Percentiles rank a stretch among this genome's conserved stretches.
phyloP scores from a whole-genome alignment of 345 rosid genomes.

The Laguncularia racemosa region DNA sequence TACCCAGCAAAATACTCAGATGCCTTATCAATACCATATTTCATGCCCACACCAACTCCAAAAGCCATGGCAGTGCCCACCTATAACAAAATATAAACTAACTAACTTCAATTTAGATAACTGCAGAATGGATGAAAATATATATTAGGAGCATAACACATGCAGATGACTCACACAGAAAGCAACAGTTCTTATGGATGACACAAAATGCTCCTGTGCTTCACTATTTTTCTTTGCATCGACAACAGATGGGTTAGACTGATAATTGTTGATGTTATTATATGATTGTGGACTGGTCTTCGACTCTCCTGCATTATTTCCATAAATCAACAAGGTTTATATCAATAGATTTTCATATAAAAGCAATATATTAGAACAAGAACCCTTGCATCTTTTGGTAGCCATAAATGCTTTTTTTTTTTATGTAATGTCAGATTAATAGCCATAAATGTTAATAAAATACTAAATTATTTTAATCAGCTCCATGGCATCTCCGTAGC shows the following conservation, averaged over 20 bases:
- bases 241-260: slow-evolving; percentile 16
- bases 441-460: not conserved
- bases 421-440: too few relatives aligned
- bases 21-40: slow-evolving; percentile 74
- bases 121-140: slow-evolving; percentile 4
- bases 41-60: slow-evolving; percentile 72
- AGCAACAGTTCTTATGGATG: slow-evolving; percentile 72
- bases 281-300: slow-evolving; percentile 20
- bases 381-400: not conserved
- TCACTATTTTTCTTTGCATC: slow-evolving; percentile 20
- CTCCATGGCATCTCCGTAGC: too few relatives aligned
- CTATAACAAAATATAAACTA: slow-evolving; percentile 25
- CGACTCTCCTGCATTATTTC: slow-evolving; percentile 42
- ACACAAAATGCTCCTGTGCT: slow-evolving; percentile 30
- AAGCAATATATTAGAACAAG: not conserved
- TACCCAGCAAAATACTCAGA: slow-evolving; percentile 95
- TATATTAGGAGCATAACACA: slow-evolving; percentile 4
- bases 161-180: slow-evolving; percentile 51
- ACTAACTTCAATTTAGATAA: slow-evolving; percentile 11
- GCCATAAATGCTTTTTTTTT: slow-evolving; percentile 4
- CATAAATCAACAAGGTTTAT: slow-evolving; percentile 5
- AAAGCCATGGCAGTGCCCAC: slow-evolving; percentile 70
- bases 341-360: not conserved
- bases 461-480: too few relatives aligned
- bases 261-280: slow-evolving; percentile 18